Base-by-base conservation (phyloP, 176 grass and related monocot genomes). In the Phyllostachys edulis region DNA sequence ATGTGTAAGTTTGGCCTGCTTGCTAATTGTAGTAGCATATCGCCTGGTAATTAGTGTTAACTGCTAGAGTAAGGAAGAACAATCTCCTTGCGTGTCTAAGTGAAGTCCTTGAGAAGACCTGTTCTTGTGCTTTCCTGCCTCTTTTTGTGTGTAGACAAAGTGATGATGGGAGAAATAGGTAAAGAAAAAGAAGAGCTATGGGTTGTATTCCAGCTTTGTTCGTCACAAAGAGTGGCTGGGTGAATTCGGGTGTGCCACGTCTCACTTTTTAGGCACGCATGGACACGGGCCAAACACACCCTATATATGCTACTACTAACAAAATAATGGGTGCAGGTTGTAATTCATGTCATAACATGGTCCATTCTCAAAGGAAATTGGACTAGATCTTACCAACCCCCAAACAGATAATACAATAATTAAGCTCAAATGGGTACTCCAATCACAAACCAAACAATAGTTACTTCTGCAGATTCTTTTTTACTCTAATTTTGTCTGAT, bases 91-190 rank as follows among this genome's bases (percentile, higher is more conserved):
- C 49, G 61, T 86, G 8, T 17, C 5, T 27, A 63, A 86, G 29
- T 55, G 47, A 57, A 45, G 36, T 82, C 67, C 7, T 32, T 15
- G 5, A 41, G 7, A 39, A 59, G 88, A 72, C 78, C 75, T 52
- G 46, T 82, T 90, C 88, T 54, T 72, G 26, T 46, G 26, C 72
- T 75, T 56, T 69, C 23, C 62, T 70, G 82, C 70, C 67, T 83
- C 54, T 66, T 23, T 36, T 2, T 59, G 50, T 73, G 60, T 85
- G 71, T 64, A 78, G 59, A 80, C 27, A 84, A 70, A 38, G 38
- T 42, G 49, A 17, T 61, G 65, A 39, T 62, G 41, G 67, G 9
- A 37, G 40, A 54, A 62, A 82, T 62, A 3, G 63, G 64, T 68
- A 59, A 77, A 85, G 23, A 60, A 60, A 36, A 4, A 5, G 42